These are phyloP conservation scores for Populus alba DNA, from an alignment of 345 rosid species.

Conservation along the genomic window DNA sequence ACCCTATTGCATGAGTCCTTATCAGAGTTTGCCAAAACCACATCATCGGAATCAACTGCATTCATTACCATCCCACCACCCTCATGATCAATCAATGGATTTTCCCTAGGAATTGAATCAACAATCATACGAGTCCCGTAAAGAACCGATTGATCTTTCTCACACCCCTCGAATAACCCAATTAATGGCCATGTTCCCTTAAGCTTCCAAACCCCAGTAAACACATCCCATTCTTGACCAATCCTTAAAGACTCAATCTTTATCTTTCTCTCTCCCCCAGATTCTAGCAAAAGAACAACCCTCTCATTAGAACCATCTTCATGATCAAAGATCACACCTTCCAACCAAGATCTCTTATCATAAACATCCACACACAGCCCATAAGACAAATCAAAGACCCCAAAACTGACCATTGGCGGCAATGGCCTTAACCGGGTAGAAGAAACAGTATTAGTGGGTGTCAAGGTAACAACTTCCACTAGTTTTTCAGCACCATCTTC, in stretches of 20 bases:
- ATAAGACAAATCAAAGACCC: background rate
- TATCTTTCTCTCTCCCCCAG: background rate
- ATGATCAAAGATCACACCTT: conserved; percentile 12
- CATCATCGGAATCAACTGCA: no score
- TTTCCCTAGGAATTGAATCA: no score
- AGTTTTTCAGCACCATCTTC: background rate
- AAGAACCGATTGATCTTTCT: background rate
- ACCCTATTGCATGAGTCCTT: no score
- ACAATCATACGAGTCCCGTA: no score
- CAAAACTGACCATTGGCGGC: background rate
- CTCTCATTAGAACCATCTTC: conserved; percentile 4
- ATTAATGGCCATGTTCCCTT: conserved; percentile 12
- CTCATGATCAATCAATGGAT: no score
- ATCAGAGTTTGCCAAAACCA: no score
- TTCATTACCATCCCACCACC: no score
- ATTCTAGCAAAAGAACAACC: conserved; percentile 15
- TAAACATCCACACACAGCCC: conserved; percentile 11
- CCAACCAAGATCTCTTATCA: conserved; percentile 5
- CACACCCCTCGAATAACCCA: background rate
- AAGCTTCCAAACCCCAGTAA: background rate
- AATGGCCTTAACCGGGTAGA: conserved; percentile 1
- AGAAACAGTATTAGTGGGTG: no score
- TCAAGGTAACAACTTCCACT: background rate
- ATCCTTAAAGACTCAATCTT: conserved; percentile 1
- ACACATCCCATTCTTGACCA: conserved; percentile 7